Conservation (phyloP, 1,284 basidiomycete species). For the Bjerkandera adusta region DNA sequence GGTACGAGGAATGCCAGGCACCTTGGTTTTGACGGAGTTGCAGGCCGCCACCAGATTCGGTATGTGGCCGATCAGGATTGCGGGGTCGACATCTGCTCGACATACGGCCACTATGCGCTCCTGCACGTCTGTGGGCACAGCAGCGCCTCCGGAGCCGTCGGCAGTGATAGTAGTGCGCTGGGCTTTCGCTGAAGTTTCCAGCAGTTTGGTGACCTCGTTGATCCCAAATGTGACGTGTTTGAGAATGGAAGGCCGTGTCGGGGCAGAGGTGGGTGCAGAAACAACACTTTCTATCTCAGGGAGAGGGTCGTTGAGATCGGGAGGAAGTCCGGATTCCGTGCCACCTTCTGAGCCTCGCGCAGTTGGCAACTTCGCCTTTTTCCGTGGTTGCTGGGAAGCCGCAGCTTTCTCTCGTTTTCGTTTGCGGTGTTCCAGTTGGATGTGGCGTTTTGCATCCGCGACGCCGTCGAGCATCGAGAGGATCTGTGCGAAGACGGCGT, state of each 20-base stretch:
- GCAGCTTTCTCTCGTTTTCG: conserved; percentile 27
- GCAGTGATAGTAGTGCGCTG: not conserved
- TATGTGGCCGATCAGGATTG: conserved; percentile 66
- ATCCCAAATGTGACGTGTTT: conserved; percentile 68
- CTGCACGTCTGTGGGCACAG: too few species aligned
- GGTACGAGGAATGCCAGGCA: conserved; percentile 18
- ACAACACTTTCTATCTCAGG: too few species aligned
- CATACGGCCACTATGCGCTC: conserved; percentile 61
- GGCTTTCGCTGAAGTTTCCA: conserved; percentile 58
- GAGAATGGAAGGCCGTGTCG: conserved; percentile 27
- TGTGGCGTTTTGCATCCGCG: conserved; percentile 39
- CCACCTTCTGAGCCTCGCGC: too few species aligned
- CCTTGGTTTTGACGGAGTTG: conserved; percentile 44
- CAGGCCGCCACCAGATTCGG: conserved; percentile 71
- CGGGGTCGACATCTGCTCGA: conserved; percentile 70
- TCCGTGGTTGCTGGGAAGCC: too few species aligned
- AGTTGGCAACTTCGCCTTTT: conserved; percentile 13
- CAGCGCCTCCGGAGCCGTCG: too few species aligned
- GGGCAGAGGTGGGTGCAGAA: too few species aligned
- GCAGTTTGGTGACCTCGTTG: conserved; percentile 74
- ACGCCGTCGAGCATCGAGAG: conserved; percentile 49
- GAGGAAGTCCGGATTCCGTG: too few species aligned
- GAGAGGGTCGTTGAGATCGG: too few species aligned
- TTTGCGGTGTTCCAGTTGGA: conserved; percentile 34
- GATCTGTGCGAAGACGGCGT: conserved; percentile 49